Evolutionary conservation across 164 flowering plant species (phyloP), one percentile per base, ranked within the genome.

Genomic region (Santalum album): DNA sequence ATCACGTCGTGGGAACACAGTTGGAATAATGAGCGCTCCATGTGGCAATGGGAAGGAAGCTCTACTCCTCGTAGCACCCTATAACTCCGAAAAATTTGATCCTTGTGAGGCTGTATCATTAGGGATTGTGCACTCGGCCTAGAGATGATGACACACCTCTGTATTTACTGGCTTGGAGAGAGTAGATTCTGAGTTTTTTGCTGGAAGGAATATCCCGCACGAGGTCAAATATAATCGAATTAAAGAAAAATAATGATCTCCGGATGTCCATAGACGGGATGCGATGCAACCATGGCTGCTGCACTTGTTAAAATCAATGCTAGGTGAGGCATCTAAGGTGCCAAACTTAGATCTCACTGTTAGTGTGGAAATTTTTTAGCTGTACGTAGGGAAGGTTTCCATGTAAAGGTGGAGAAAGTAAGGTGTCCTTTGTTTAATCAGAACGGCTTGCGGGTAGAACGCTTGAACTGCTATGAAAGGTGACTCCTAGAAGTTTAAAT

Each of bases 241-340:
- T 35, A 48, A 50, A 12, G 65, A 59, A 53, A 61, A 65, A 35
- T 61, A 57, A 40, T 47, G 48, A 25, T 39, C 72, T 50, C 72
- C 75, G 57, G 73, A 49, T 61, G 79, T 83, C 59, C 81, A 75
- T 66, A 84, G 90, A 63, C 89, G 90, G 64, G 99, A 97, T n/a
- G n/a, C n/a, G n/a, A n/a, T n/a, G n/a, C n/a, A 56, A 89, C 99
- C 46, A 85, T 92, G 91, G 96, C 96, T 58, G 96, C 99, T 66
- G 96, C 96, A 18, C 78, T 92, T 54, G 85, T 89, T 49, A 78
- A 71, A 52, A 78, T 87, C 52, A 82, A 75, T 74, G 92, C 99
- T n/a, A n/a, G n/a, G n/a, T 50, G 96, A 94, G 70, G 96, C 96
- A 68, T 85, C 97, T 24, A 94, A 94, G 80, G 90, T 94, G 99